Base-by-base conservation (phyloP, 352 stramenopile species). In the Phytophthora citricola region DNA sequence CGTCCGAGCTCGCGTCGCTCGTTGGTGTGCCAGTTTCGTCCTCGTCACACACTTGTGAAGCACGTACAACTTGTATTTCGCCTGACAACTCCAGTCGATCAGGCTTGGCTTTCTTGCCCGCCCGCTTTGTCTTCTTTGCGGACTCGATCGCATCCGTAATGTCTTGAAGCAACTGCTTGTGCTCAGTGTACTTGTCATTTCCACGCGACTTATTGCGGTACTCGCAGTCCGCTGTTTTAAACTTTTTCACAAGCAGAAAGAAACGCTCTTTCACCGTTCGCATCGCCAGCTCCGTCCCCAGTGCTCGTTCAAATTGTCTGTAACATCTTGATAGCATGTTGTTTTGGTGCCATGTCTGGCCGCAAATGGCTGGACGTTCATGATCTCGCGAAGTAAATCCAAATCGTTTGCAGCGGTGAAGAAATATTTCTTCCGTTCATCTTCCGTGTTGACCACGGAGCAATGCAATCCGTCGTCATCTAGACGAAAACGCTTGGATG, bases 261-360 rank as follows among this genome's bases (percentile, higher is more conserved):
- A 58, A 53, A 10, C 29, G 57, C 17, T 58, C 47, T 15, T 41
- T 58, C 9, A 65, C 38, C 3, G 57, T 65, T 1, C 56, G 15
- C 20, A 12, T 22, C 22, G 20, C 24, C 17, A 63, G 15, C 14
- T 63, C 24, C 3, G n/a, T 11, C 9, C 44, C 22, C 29, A 57
- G 43, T 57, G 45, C 14, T 56, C 43, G 17, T 54, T 57, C 24
- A 64, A 41, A 44, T 57, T 56, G 29, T 32, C 38, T 5, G 46
- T 40, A 14, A 56, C 45, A 20, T 20, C 17, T 20, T 47, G 9
- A 11, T 46, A 57, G 34, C 36, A 24, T 3, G 26, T n/a, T 17
- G 12, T 59, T n/a, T 43, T 29, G 31, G 14, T 46, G 15, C 32
- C 55, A 24, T 63, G 55, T 8, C 44, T 31, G 3, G 55, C 44